phyloP scores from a whole-genome alignment of 768 basidiomycete species.

The Lentinus tigrinus region DNA sequence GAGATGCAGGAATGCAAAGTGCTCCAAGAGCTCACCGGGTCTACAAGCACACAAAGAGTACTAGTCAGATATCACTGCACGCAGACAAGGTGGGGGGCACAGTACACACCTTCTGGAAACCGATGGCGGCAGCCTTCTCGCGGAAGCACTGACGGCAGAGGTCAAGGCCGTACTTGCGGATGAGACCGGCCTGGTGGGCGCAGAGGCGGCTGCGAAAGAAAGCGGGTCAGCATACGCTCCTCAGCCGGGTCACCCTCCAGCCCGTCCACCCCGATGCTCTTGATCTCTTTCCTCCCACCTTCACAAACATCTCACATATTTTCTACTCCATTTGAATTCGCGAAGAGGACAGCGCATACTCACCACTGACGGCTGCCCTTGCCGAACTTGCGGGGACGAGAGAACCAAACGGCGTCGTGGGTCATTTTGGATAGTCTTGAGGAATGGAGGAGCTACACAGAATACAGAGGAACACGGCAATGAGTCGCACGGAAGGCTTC shows the following conservation, averaged over 20 bases:
- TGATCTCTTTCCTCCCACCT: background rate
- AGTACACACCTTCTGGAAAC: constrained; percentile 80
- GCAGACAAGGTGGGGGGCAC: background rate
- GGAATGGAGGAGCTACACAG: constrained; percentile 11
- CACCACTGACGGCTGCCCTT: constrained; percentile 96
- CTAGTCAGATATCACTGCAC: background rate
- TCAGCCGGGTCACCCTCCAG: background rate
- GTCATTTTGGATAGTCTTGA: constrained; percentile 65
- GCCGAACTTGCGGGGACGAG: constrained; percentile 91
- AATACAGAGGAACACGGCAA: background rate
- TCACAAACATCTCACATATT: background rate
- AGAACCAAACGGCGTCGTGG: constrained; percentile 98
- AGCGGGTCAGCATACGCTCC: constrained; percentile 15
- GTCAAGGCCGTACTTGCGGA: constrained; percentile 96
- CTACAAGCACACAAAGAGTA: constrained; percentile 1
- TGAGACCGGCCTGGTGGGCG: constrained; percentile 95
- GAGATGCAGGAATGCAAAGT: background rate
- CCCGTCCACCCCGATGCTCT: too few species aligned
- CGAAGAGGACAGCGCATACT: constrained; percentile 27
- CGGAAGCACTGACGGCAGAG: constrained; percentile 99
- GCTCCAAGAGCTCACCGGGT: constrained; percentile 22
- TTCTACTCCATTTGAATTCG: constrained; percentile 1
- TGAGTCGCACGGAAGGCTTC: background rate
- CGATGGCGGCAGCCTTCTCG: constrained; percentile 90
- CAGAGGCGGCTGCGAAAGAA: constrained; percentile 75